phyloP scores from a whole-genome alignment of 352 stramenopile species.

The Phytopythium kandeliae region DNA sequence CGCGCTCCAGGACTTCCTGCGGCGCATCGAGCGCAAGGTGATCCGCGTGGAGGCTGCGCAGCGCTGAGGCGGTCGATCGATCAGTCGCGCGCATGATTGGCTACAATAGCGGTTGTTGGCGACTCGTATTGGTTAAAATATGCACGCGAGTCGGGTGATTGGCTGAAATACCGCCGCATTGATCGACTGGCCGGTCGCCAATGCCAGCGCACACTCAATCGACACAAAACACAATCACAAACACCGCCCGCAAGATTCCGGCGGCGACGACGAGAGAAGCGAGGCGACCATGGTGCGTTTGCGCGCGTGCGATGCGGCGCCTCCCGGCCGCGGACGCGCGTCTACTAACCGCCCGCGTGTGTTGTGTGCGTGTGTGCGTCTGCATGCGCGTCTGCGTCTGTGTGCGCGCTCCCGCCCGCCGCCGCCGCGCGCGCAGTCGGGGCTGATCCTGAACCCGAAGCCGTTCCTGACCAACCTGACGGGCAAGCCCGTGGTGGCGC shows the following conservation, averaged over 20 bases:
- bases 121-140: conserved; percentile 15
- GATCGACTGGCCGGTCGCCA: conserved; percentile 6
- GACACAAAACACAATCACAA: neutral
- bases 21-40: conserved; percentile 57
- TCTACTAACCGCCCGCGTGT: conserved; percentile 7
- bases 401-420: too few relatives aligned
- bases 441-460: conserved; percentile 94
- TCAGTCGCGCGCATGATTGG: neutral
- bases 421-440: conserved; percentile 44
- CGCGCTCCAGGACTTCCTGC: conserved; percentile 55
- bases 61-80: neutral
- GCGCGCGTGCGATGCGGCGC: neutral
- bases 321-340: neutral
- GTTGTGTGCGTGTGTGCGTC: neutral
- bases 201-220: too few relatives aligned
- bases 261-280: neutral
- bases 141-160: too few relatives aligned
- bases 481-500: conserved; percentile 94
- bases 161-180: too few relatives aligned
- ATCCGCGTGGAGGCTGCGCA: conserved; percentile 33
- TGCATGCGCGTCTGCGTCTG: neutral
- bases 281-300: conserved; percentile 2
- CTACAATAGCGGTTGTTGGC: conserved; percentile 1
- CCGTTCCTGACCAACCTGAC: conserved; percentile 93
- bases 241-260: neutral